phyloP scores from a whole-genome alignment of 2,329 filamentous ascomycete species.

The Apiospora hydei region DNA sequence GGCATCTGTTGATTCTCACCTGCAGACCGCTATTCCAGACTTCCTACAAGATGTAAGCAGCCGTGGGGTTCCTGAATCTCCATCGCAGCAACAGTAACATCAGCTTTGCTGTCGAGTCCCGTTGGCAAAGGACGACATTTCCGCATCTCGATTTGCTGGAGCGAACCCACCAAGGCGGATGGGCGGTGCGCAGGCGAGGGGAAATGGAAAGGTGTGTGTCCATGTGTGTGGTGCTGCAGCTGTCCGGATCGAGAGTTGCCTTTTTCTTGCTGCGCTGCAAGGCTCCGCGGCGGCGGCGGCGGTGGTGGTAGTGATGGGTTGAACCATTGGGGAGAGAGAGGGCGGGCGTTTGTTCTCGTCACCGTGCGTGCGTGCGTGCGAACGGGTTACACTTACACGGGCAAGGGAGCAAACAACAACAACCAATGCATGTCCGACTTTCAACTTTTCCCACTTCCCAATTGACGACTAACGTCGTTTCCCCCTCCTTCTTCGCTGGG shows the following conservation, averaged over 20 bases:
- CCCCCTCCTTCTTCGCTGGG: neutral
- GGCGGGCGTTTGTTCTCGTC: neutral
- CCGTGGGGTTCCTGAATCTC: neutral
- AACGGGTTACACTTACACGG: conserved; percentile 14
- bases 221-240: conserved; percentile 2
- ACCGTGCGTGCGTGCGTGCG: neutral
- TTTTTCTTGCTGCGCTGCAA: neutral
- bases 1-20: neutral
- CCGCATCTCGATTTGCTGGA: neutral
- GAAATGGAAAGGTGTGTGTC: neutral
- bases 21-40: conserved; percentile 8
- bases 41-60: neutral
- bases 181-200: neutral
- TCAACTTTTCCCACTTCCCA: neutral
- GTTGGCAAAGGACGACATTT: neutral
- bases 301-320: conserved; percentile 1
- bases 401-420: neutral
- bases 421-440: neutral
- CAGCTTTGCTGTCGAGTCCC: neutral
- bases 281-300: neutral
- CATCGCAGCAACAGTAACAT: neutral
- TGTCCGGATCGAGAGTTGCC: neutral
- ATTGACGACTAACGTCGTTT: neutral
- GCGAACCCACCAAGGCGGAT: neutral
- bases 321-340: neutral